These are phyloP conservation scores for Calamus simplicifolius DNA, from an alignment of 176 grass and related monocot species.

Conservation along the genomic window DNA sequence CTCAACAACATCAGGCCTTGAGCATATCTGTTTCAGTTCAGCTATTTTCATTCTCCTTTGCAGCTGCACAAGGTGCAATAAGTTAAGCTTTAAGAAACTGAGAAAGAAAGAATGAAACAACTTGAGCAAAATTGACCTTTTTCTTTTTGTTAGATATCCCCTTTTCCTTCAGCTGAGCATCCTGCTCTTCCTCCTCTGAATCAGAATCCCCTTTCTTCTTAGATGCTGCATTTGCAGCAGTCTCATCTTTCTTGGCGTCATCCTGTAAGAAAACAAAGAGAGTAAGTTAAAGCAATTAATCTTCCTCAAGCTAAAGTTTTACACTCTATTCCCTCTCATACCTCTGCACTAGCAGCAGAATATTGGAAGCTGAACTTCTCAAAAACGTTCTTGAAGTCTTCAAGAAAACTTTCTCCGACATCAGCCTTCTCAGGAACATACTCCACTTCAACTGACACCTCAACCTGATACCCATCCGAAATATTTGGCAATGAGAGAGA, in stretches of 20 bases:
- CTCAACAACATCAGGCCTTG: conserved; percentile 85
- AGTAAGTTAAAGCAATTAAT: neutral
- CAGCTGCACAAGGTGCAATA: conserved; percentile 27
- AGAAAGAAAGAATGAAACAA: neutral
- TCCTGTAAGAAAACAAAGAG: conserved; percentile 24
- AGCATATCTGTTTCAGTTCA: conserved; percentile 76
- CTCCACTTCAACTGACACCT: conserved; percentile 56
- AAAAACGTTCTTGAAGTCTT: conserved; percentile 66
- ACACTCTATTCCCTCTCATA: neutral
- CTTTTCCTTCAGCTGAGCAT: conserved; percentile 62
- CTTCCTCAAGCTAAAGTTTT: neutral
- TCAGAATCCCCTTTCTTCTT: conserved; percentile 49
- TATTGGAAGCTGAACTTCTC: conserved; percentile 91
- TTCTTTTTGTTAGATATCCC: conserved; percentile 89
- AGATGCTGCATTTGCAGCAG: conserved; percentile 21
- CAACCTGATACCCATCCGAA: conserved; percentile 18
- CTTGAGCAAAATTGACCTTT: conserved; percentile 30
- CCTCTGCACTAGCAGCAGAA: conserved; percentile 30
- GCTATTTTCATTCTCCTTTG: conserved; percentile 92
- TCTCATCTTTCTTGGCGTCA: conserved; percentile 55
- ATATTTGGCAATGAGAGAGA: too few species aligned
- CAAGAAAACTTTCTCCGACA: conserved; percentile 50
- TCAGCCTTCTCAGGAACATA: conserved; percentile 82
- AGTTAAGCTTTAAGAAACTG: neutral
- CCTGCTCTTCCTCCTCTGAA: conserved; percentile 64